Evolutionary conservation across 805 yeast species (phyloP).

Genomic region (Cyberlindnera xishuangbannaensis): DNA sequence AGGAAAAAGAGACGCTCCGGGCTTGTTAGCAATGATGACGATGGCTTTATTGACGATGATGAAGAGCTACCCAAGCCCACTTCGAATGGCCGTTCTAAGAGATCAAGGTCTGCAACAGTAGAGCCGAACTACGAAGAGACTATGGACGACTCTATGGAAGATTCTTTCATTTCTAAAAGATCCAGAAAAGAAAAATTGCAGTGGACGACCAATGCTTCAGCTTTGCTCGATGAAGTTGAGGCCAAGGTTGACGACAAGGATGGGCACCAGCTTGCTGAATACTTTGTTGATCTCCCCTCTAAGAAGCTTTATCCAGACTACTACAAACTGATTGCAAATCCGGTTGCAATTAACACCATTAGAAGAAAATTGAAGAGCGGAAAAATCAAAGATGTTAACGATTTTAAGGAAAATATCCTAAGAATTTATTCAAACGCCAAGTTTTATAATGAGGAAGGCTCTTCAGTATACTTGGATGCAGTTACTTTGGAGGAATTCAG

Average conservation of each 20-base stretch:
- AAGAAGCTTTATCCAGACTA: conserved; percentile 79
- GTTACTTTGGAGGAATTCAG: conserved; percentile 64
- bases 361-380: conserved; percentile 49
- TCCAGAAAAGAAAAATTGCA: conserved; percentile 21
- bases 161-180: conserved; percentile 14
- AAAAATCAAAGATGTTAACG: conserved; percentile 39
- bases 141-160: conserved; percentile 4
- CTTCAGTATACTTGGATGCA: conserved; percentile 81
- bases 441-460: conserved; percentile 86
- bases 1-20: conserved; percentile 15
- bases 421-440: conserved; percentile 82
- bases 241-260: conserved; percentile 28
- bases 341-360: conserved; percentile 62
- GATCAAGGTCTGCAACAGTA: conserved; percentile 19
- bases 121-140: conserved; percentile 4
- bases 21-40: conserved; percentile 4
- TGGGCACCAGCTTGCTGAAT: conserved; percentile 37
- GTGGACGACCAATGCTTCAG: conserved; percentile 26
- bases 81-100: conserved; percentile 16
- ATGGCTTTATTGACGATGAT: conserved; percentile 2
- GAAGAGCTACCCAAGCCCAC: conserved; percentile 4
- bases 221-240: conserved; percentile 39
- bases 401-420: conserved; percentile 54
- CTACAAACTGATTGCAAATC: conserved; percentile 48
- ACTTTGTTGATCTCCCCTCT: conserved; percentile 70